Base-by-base conservation (phyloP, 106 monocot species). In the Allium fistulosum region DNA sequence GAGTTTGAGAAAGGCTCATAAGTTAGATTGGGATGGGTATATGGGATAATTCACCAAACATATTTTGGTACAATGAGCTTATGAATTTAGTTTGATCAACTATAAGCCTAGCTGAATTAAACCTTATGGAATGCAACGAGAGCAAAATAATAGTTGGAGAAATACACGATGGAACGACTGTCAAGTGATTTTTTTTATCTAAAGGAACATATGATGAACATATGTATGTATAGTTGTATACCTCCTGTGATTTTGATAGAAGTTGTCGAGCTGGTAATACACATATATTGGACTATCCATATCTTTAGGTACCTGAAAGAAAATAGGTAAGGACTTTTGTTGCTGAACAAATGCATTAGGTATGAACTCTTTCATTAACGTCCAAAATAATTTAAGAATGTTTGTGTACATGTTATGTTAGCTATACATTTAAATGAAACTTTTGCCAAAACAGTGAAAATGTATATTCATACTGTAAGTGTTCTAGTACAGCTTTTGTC, bases 181-280 rank as follows among this genome's bases (percentile, higher is more conserved):
- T 37, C 37, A 37, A 37, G 37, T 37, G 37, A 37, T 2, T 37
- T 4, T 37, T 4, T 37, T 37, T 37, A 37, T 37, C 37, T 37
- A 37, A 37, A 37, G 37, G 37, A 37, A 37, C 37, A 4, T 37
- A 37, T 37, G 5, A 37, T 37, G 37, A 37, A 37, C 37, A 37
- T 37, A 37, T 22, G 22, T 9, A 71, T 60, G 48, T 62, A n/a
- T n/a, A n/a, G n/a, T n/a, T n/a, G n/a, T n/a, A 62, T 84, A 84
- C 85, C 85, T 85, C 71, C 85, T 77, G 57, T 86, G 86, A 61
- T 86, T 86, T 59, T 86, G 86, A 46, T 82, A 86, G 76, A 80
- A 86, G 59, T 82, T 82, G 67, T 86, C 86, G 48, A 86, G 71
- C 70, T 86, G 82, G 58, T 86, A 86, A 61, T 86, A 86, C 15